Base-by-base conservation (phyloP, 306 rosid species). In the Oxytropis ochrocephala region DNA sequence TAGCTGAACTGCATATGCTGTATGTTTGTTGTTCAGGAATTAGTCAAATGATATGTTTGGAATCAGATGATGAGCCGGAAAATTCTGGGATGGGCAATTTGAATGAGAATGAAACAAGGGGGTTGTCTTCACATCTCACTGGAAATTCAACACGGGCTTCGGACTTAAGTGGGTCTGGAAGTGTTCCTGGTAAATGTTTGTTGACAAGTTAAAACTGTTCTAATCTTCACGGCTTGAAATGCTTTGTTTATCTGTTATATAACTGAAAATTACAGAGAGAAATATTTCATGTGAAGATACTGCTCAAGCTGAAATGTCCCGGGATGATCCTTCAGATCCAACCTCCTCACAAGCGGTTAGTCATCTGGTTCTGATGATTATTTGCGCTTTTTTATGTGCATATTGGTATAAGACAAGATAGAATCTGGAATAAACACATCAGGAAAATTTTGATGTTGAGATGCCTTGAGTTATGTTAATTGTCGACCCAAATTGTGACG, bases 1-100 rank as follows among this genome's bases (percentile, higher is more conserved):
- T 33, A 5, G 14, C 42, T 69, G 64, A 74, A 67, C 38, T 0
- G 46, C 39, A 8, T 57, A 58, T 9, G 24, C 27, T 38, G 38
- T 63, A 42, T 69, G 54, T 14, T 63, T 50, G 38, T 64, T 60
- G 55, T 74, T 75, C 83, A 83, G 97, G 94, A 58, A 70, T 88
- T 56, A 73, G 82, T 73, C 82, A 82, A 68, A 69, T 90, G 82
- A 91, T 90, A 73, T 88, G 86, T 75, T 88, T 94, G 87, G 98
- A 94, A 75, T 94, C 97, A 19, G 96, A 88, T 58, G 83, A 81
- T 29, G 98, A 93, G 67, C 79, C 78, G 8, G 95, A 86, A 70
- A 53, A 73, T 58, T 79, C 66, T 68, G 78, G 72, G 64, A 56
- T 46, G 76, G 62, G 19, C 16, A 75, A 67, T 50, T 35, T 50